Base-by-base conservation (phyloP, 1,284 basidiomycete genomes). In the Cryptococcus sp. region DNA sequence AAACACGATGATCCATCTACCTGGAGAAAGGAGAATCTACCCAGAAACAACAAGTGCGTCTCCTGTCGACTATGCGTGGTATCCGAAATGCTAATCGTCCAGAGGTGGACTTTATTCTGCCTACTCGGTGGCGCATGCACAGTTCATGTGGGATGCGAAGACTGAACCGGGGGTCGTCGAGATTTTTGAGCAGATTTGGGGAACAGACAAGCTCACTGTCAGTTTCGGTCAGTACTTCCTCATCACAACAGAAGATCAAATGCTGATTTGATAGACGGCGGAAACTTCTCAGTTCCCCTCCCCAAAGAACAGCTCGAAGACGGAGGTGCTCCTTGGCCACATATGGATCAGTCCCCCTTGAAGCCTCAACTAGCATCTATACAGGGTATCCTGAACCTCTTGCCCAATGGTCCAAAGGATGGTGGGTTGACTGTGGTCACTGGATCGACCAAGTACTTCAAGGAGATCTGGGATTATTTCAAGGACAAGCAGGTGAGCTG, bases 391-490 rank as follows among this genome's bases (percentile, higher is more conserved):
- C 63, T 69, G 45, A 74, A 76, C 57, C 58, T 74, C 7, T 50
- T 59, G 54, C 40, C 66, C 24, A 73, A 74, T 53, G 32, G 65
- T 60, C 67, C 69, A 1, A 54, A 70, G 10, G 76, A 77, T 46
- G 76, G 76, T 41, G 76, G 75, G 3, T 62, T 77, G 13, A 67
- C 73, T 61, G 68, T 76, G 22, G 62, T 75, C 46, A 63, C 67
- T 18, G 50, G 53, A 31, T 50, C 48, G 34, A 45, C 31, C 25
- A 45, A 53, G 39, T 46, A 55, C 14, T 48, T 55, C 14, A 48
- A 53, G 21, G 53, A 72, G 49, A 66, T 63, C 56, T 68, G 36
- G 36, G 36, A 39, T 7, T 16, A 16, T 7, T 39, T 39, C 36
- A 5, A 39, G 14, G 36, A 39, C 14, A 39, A 19, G 14, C 7